Conservation (phyloP, 1,284 basidiomycete species). For the Phaffia rhodozyma region DNA sequence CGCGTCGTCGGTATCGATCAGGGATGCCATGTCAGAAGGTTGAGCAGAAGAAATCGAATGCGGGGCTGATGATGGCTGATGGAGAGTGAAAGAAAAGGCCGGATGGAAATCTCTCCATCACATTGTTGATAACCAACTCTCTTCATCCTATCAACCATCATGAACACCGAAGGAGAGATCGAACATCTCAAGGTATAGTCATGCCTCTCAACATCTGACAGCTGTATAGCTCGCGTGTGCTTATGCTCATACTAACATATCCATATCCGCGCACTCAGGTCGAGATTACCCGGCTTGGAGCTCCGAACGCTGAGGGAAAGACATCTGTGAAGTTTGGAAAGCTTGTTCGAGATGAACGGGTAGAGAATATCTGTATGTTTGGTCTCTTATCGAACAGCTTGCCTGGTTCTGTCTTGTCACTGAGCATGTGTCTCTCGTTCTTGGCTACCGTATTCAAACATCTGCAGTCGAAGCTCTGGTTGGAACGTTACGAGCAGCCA, state of each 20-base stretch:
- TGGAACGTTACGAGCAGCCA: slow-evolving; percentile 1
- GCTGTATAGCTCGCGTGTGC: too few relatives aligned
- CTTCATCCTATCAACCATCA: slow-evolving; percentile 23
- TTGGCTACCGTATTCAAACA: neutral
- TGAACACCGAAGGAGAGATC: slow-evolving; percentile 35
- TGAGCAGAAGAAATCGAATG: neutral
- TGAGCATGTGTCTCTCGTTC: neutral
- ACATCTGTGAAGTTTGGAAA: neutral
- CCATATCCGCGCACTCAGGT: neutral
- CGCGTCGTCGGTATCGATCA: slow-evolving; percentile 31
- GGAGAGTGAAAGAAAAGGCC: neutral
- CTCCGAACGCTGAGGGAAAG: neutral
- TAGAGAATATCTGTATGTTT: neutral
- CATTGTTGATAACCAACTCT: too few relatives aligned
- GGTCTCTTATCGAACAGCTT: neutral
- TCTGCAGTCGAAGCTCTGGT: neutral
- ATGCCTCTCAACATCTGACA: too few relatives aligned
- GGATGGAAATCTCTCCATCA: neutral
- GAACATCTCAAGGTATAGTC: too few relatives aligned
- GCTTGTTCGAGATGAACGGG: slow-evolving; percentile 3
- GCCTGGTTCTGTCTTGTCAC: neutral
- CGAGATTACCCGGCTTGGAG: neutral
- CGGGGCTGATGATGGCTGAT: neutral
- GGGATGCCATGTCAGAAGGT: slow-evolving; percentile 1
- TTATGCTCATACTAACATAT: too few relatives aligned